A percentile compares a stretch with the other conserved stretches of the same genome.
phyloP scores from a whole-genome alignment of 23 red algal genomes.

The Gracilaria domingensis region DNA sequence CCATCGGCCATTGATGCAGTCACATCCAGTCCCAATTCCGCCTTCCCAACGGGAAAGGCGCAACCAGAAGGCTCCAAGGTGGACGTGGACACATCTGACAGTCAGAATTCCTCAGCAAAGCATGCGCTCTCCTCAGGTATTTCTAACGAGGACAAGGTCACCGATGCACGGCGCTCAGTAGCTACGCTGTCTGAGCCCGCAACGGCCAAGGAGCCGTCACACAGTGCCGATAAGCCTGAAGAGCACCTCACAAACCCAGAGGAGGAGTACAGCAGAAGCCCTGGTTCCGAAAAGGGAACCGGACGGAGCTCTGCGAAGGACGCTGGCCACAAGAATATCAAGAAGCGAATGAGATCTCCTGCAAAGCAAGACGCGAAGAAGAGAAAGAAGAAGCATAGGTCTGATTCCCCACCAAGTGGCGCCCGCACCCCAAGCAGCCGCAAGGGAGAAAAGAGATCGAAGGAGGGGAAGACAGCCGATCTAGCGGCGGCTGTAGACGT shows the following conservation, averaged over 20 bases:
- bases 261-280: background rate
- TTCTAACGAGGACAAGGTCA: background rate
- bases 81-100: slow-evolving; percentile 13
- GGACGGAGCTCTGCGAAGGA: background rate
- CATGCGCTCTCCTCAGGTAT: background rate
- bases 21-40: background rate
- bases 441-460: slow-evolving; percentile 26
- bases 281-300: background rate
- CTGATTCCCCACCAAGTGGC: slow-evolving; percentile 29
- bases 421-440: slow-evolving; percentile 11
- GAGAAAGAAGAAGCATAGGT: slow-evolving; percentile 27
- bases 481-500: slow-evolving; percentile 3
- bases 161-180: background rate
- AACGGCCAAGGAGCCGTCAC: background rate
- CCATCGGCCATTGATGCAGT: background rate
- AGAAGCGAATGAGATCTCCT: slow-evolving; percentile 42
- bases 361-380: slow-evolving; percentile 35
- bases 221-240: background rate
- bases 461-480: slow-evolving; percentile 18
- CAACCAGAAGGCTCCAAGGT: background rate
- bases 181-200: background rate
- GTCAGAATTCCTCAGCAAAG: slow-evolving; percentile 22
- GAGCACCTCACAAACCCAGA: background rate
- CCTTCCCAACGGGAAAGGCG: background rate
- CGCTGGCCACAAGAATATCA: background rate